Percentiles rank a stretch among this genome's conserved stretches.
phyloP scores from a whole-genome alignment of 139 green algal species.

The Chlamydomonas incerta region DNA sequence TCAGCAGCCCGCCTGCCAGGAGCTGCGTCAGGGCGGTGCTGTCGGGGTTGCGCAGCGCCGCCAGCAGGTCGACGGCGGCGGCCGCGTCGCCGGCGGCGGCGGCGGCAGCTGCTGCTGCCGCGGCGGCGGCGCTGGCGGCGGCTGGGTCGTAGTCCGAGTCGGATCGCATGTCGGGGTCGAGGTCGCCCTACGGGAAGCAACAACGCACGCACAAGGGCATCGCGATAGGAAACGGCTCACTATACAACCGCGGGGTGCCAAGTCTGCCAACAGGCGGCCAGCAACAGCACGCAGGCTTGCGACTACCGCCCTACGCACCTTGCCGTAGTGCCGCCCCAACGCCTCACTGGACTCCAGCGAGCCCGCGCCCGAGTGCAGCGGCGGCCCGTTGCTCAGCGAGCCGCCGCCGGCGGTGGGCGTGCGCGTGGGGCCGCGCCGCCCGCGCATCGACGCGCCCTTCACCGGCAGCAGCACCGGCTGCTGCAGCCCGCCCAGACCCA shows the following conservation, averaged over 20 bases:
- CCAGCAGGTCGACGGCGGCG: conserved; percentile 15
- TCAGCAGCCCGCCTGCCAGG: neutral
- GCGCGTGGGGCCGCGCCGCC: conserved; percentile 6
- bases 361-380: no score
- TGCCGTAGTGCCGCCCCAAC: conserved; percentile 4
- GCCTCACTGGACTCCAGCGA: conserved; percentile 1
- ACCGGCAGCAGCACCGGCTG: neutral
- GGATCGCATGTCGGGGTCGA: neutral
- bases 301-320: no score
- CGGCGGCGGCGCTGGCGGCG: neutral
- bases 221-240: no score
- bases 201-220: no score
- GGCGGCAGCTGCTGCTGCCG: neutral
- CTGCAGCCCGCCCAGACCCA: no score
- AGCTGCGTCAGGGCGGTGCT: conserved; percentile 3
- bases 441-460: neutral
- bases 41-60: neutral
- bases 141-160: conserved; percentile 22
- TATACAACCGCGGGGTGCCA: no score
- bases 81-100: neutral
- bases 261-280: no score
- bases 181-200: no score
- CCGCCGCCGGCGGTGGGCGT: neutral
- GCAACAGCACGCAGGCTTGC: no score
- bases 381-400: conserved; percentile 6